These are phyloP conservation scores for Flaveria brownii DNA, from an alignment of 129 eudicot species.

Conservation along the genomic window DNA sequence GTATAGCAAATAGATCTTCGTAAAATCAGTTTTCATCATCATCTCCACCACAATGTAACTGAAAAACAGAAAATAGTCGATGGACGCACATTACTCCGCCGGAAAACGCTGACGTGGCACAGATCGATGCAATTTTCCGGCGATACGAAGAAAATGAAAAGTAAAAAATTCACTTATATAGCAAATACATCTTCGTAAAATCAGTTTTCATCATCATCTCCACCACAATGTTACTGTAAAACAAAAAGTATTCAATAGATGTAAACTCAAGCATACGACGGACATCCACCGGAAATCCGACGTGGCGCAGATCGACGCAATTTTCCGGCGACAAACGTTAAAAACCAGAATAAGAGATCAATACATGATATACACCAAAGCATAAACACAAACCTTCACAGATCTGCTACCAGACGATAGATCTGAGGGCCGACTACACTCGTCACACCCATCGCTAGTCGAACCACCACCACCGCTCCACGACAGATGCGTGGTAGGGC, in stretches of 20 bases:
- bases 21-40: no score
- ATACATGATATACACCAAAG: background rate
- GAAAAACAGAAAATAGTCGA: no score
- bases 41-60: no score
- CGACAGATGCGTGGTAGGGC: constrained; percentile 77
- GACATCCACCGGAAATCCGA: no score
- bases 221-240: no score
- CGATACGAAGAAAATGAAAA: background rate
- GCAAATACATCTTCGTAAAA: no score
- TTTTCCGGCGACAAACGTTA: background rate
- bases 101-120: constrained; percentile 25
- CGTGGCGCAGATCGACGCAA: background rate
- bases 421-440: constrained; percentile 39
- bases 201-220: no score
- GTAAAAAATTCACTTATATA: background rate
- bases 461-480: constrained; percentile 53
- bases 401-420: constrained; percentile 55
- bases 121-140: constrained; percentile 15
- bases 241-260: no score
- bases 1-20: no score
- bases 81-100: background rate
- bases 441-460: constrained; percentile 48
- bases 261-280: no score
- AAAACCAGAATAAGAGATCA: background rate
- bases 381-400: constrained; percentile 44